Base-by-base conservation (phyloP, 2,329 filamentous ascomycete species). In the Septoria petroselini region DNA sequence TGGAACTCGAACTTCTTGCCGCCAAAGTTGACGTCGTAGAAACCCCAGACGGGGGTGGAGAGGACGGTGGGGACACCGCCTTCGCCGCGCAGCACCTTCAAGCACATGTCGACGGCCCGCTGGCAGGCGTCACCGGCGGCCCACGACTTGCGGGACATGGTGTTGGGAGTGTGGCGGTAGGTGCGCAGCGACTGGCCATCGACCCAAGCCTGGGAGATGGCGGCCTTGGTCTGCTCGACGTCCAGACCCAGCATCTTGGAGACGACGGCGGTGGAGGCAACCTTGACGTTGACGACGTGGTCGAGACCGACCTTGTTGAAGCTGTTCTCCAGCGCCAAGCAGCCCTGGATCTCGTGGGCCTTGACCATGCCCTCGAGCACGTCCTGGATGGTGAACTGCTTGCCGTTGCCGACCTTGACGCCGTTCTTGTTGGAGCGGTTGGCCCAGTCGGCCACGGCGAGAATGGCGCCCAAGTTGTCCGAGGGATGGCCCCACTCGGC, bases 131-230 rank as follows among this genome's bases (percentile, higher is more conserved):
- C 93, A 74, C 93, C 93, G 58, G 93, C 93, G 65, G 93, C 93
- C 93, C 93, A 98, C 12, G 91, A 96, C 80, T 98, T 98, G 69
- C 93, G 84, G 53, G 91, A 96, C 93, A 98, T 98, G 77, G 93
- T 97, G 80, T 98, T 98, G 65, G 93, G 93, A 42, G 88, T 83
- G 78, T 98, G 93, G 64, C 93, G 83, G 82, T 98, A 98, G 55
- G 93, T 98, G 61, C 93, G 87, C 76, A 98, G 81, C 68, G 84
- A 86, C 78, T 97, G 91, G 49, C 93, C 93, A 69, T 98, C 93
- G 57, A 95, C 90, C 86, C 91, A 98, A 50, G 93, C 93, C 74
- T 98, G 93, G 51, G 90, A 93, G 65, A 98, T 87, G 60, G 90
- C 91, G 70, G 95, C 91, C 67, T 91, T 88, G 47, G 93, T 97